Conservation (phyloP, 2,329 filamentous ascomycete genomes). For the Nannizzia gypsea region DNA sequence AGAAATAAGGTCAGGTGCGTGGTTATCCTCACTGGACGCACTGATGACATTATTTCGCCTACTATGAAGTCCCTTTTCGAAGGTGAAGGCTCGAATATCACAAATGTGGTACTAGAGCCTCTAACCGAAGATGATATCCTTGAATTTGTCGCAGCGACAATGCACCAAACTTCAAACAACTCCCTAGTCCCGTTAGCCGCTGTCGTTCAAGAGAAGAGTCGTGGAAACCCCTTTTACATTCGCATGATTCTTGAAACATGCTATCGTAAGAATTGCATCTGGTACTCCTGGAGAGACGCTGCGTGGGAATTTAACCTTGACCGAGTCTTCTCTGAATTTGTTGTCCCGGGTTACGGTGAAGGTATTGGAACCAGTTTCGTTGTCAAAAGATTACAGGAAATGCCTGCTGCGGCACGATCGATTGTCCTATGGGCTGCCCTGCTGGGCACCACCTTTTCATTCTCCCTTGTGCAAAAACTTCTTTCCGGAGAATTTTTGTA, state of each 20-base stretch:
- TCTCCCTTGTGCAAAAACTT: slow-evolving; percentile 63
- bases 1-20: slow-evolving; percentile 68
- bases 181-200: slow-evolving; percentile 67
- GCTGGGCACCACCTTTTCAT: slow-evolving; percentile 72
- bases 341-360: slow-evolving; percentile 64
- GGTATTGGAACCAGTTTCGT: slow-evolving; percentile 76
- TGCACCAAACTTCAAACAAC: slow-evolving; percentile 57
- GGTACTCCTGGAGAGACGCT: slow-evolving; percentile 75
- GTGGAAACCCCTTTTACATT: slow-evolving; percentile 83
- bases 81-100: slow-evolving; percentile 46
- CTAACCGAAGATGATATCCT: slow-evolving; percentile 69
- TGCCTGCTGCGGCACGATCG: slow-evolving; percentile 60
- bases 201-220: slow-evolving; percentile 78
- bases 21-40: slow-evolving; percentile 63
- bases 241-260: slow-evolving; percentile 81
- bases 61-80: slow-evolving; percentile 31
- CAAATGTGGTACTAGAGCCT: slow-evolving; percentile 58
- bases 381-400: slow-evolving; percentile 60
- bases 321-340: slow-evolving; percentile 72
- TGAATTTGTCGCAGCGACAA: slow-evolving; percentile 68
- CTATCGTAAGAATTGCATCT: slow-evolving; percentile 76
- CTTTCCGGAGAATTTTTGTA: slow-evolving; percentile 64
- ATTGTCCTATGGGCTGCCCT: slow-evolving; percentile 80
- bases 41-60: slow-evolving; percentile 49
- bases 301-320: slow-evolving; percentile 80